phyloP scores from a whole-genome alignment of 352 stramenopile species.

The Pythium phragmiticola region DNA sequence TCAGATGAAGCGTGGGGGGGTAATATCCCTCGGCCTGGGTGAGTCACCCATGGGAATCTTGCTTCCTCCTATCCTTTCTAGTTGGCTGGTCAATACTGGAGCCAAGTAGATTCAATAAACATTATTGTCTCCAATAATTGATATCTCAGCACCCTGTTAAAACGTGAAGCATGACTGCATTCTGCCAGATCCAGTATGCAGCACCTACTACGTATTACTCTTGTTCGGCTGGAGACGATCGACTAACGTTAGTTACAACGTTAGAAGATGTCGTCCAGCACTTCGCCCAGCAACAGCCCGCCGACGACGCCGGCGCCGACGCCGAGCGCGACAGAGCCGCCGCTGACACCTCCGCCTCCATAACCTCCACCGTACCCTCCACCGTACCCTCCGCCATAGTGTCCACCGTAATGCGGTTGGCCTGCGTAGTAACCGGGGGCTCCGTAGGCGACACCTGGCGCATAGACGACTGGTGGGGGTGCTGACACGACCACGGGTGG shows the following conservation, averaged over 20 bases:
- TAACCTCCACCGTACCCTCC: slow-evolving; percentile 16
- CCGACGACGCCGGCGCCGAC: slow-evolving; percentile 72
- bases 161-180: no score
- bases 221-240: not conserved
- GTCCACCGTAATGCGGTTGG: slow-evolving; percentile 14
- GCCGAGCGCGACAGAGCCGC: slow-evolving; percentile 55
- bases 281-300: slow-evolving; percentile 73
- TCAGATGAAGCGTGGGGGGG: no score
- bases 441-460: slow-evolving; percentile 15
- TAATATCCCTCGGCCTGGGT: no score
- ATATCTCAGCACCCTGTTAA: no score
- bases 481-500: slow-evolving; percentile 22
- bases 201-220: slow-evolving; percentile 12
- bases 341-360: slow-evolving; percentile 29
- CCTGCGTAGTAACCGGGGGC: slow-evolving; percentile 26
- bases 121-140: no score
- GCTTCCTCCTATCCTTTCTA: no score
- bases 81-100: no score
- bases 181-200: not conserved
- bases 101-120: no score
- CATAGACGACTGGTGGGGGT: slow-evolving; percentile 25
- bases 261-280: slow-evolving; percentile 59
- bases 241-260: no score
- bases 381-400: slow-evolving; percentile 13
- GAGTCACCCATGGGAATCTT: no score